These are phyloP conservation scores for Hippophae tibetana DNA, from an alignment of 306 rosid genomes.

Conservation along the genomic window DNA sequence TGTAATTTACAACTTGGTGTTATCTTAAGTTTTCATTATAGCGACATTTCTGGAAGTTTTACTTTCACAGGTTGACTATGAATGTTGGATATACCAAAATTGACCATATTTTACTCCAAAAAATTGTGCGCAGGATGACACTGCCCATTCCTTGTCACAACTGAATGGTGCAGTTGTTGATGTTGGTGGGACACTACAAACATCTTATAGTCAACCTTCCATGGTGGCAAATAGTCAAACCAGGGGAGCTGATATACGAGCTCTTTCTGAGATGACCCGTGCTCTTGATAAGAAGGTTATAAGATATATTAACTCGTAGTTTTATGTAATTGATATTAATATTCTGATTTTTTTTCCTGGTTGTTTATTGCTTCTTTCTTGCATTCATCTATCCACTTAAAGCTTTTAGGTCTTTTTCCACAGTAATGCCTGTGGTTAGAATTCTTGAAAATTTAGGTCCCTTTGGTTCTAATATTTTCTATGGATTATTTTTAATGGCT, in stretches of 20 bases:
- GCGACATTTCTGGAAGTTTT: too few relatives aligned
- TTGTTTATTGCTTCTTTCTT: too few relatives aligned
- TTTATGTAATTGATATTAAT: too few relatives aligned
- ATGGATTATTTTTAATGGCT: background rate
- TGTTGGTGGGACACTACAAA: constrained; percentile 28
- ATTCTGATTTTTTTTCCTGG: too few relatives aligned
- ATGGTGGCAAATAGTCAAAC: constrained; percentile 40
- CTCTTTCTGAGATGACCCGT: constrained; percentile 47
- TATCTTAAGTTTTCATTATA: too few relatives aligned
- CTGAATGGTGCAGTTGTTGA: constrained; percentile 29
- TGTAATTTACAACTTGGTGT: too few relatives aligned
- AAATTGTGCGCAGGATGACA: constrained; percentile 25
- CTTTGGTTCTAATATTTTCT: background rate
- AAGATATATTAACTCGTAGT: background rate
- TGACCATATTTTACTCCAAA: constrained; percentile 8
- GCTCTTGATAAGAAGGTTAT: constrained; percentile 67
- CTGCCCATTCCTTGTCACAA: constrained; percentile 23
- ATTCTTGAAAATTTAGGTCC: too few relatives aligned
- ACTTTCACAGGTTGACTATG: background rate
- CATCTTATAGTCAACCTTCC: constrained; percentile 30
- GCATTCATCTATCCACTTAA: too few relatives aligned
- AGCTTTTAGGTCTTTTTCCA: too few relatives aligned
- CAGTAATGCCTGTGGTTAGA: too few relatives aligned
- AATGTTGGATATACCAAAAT: constrained; percentile 2
- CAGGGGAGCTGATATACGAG: constrained; percentile 61